These are phyloP conservation scores for Phytophthora megakarya DNA, from an alignment of 352 stramenopile species.

Conservation along the genomic window DNA sequence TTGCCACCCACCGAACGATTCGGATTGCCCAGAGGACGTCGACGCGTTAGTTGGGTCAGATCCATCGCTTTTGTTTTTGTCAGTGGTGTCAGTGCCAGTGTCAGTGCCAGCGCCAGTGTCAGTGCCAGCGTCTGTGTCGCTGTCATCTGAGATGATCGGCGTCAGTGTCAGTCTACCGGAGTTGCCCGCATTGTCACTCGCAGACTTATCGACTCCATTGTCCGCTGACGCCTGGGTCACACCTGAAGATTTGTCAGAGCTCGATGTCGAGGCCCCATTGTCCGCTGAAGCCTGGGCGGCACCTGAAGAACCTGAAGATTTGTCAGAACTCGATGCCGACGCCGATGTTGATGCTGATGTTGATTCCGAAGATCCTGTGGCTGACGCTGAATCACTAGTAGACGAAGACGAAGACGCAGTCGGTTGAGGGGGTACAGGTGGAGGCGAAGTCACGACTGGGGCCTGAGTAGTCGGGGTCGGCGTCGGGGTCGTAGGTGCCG, in stretches of 20 bases:
- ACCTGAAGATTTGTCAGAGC: neutral
- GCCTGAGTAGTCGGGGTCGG: constrained; percentile 18
- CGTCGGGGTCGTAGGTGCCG: constrained; percentile 11
- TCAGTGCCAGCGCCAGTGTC: constrained; percentile 4
- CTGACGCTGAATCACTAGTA: constrained; percentile 11
- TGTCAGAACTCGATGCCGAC: constrained; percentile 2
- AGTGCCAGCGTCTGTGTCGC: constrained; percentile 8
- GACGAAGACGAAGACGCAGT: constrained; percentile 16
- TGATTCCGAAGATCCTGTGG: constrained; percentile 2
- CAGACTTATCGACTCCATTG: constrained; percentile 3
- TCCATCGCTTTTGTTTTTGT: constrained; percentile 1
- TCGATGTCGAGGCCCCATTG: no score
- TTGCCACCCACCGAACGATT: constrained; percentile 40
- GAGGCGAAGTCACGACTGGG: neutral
- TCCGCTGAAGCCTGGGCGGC: neutral
- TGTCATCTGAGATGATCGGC: constrained; percentile 38
- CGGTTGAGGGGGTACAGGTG: constrained; percentile 15
- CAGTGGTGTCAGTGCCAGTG: constrained; percentile 1
- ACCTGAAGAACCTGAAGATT: no score
- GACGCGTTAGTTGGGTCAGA: constrained; percentile 22
- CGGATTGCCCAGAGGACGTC: constrained; percentile 21
- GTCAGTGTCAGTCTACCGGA: constrained; percentile 37
- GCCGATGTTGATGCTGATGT: constrained; percentile 5
- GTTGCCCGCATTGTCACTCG: constrained; percentile 16
- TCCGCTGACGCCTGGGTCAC: constrained; percentile 8